Evolutionary conservation across 1,284 basidiomycete genomes (phyloP), one percentile per base, ranked within the genome.

Genomic region (Singerocomus inundabilis): DNA sequence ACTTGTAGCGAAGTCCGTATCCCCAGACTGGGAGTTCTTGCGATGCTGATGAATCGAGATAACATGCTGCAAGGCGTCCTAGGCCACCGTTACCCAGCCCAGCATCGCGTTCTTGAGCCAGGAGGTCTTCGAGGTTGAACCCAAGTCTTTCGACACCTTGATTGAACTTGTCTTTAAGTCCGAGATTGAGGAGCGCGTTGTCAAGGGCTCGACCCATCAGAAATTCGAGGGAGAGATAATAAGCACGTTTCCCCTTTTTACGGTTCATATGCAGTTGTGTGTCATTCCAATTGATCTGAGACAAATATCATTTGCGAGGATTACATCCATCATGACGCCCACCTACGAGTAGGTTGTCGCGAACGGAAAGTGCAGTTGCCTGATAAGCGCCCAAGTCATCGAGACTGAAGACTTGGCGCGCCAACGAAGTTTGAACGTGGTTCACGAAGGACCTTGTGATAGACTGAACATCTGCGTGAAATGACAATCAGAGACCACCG

Each of bases 21-120:
- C 92, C 93, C 91, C 92, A 95, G 31, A 93, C 80, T 1, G 86
- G 85, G 4, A 88, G 74, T 60, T 90, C 88, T 63, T 91, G 85
- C 11, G 87, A 89, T 2, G 93, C 87, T 44, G 80, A 81, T 5
- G 88, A 91, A 63, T 92, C 90, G 54, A 94, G 81, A 70, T 96
- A 97, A 73, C 93, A 97, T 2, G 94, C 93, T 2, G 93, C 93
- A 35, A 97, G 80, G 46, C 93, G 89, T 1, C 93, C 93, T 12
- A 97, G 79, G 58, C 93, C 89, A 54, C 86, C 88, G 63, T 96
- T 95, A 10, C 93, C 93, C 16, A 96, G 79, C 15, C 82, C 93
- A 2, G 93, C 92, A 64, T 96, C 93, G 49, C 93, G 84, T 67
- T 97, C 93, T 63, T 87, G 76, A 47, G 86, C 88, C 43, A 97